A percentile compares a stretch with the other conserved stretches of the same genome.
These are phyloP conservation scores for Flaveria robusta DNA, from an alignment of 129 eudicot species.

Conservation along the genomic window DNA sequence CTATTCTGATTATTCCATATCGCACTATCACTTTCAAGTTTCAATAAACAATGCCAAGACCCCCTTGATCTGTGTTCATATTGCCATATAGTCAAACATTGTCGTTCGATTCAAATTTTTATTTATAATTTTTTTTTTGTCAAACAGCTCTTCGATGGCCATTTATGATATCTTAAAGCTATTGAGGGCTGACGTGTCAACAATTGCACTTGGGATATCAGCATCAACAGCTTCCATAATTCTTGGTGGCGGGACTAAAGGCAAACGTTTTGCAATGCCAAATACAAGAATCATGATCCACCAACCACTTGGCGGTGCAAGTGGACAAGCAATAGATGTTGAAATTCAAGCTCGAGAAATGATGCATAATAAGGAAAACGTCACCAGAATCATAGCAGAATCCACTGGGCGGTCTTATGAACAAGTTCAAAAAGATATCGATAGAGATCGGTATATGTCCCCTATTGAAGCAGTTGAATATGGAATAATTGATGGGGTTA, in stretches of 20 bases:
- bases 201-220: conserved; percentile 85
- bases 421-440: conserved; percentile 81
- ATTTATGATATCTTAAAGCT: conserved; percentile 76
- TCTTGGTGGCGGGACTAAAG: conserved; percentile 95
- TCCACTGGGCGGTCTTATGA: conserved; percentile 72
- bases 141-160: conserved; percentile 77
- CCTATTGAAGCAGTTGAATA: conserved; percentile 95
- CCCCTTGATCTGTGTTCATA: background rate
- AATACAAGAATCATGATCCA: conserved; percentile 90
- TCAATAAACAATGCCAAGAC: background rate
- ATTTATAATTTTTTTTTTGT: background rate
- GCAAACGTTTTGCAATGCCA: conserved; percentile 94
- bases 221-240: conserved; percentile 92
- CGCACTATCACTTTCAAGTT: no score
- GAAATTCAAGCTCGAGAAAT: conserved; percentile 87
- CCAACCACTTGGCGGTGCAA: conserved; percentile 90
- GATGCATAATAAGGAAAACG: conserved; percentile 63
- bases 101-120: background rate
- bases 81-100: background rate
- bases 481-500: conserved; percentile 81
- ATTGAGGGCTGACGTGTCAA: conserved; percentile 89
- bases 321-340: conserved; percentile 79
- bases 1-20: no score
- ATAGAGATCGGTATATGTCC: conserved; percentile 87
- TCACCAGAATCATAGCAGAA: conserved; percentile 54